Conservation (phyloP, 805 yeast genomes). For the Candida tibetensis region DNA sequence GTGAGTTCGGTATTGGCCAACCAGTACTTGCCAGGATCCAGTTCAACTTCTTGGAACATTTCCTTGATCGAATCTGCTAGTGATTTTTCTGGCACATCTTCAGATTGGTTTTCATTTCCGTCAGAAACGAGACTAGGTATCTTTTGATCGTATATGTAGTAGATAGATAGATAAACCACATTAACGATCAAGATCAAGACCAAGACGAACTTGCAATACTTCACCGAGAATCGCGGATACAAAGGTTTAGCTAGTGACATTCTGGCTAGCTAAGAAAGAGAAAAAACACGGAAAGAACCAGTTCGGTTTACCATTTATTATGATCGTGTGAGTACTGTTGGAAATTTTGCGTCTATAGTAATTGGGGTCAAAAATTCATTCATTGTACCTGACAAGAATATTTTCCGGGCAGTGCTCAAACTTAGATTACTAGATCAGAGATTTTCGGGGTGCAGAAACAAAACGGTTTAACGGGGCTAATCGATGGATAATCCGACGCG, state of each 20-base stretch:
- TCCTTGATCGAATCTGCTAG: slow-evolving; percentile 9
- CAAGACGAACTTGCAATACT: not conserved
- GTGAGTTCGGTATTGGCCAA: slow-evolving; percentile 20
- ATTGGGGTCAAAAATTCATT: too few species aligned
- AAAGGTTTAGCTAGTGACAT: not conserved
- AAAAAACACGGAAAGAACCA: not conserved
- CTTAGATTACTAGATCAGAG: too few species aligned
- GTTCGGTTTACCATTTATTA: not conserved
- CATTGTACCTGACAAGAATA: too few species aligned
- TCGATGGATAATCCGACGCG: too few species aligned
- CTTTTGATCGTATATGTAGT: not conserved
- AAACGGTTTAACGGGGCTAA: too few species aligned
- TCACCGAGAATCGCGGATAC: not conserved
- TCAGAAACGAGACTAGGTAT: not conserved
- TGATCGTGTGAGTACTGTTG: not conserved
- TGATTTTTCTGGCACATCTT: not conserved
- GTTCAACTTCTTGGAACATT: slow-evolving; percentile 16
- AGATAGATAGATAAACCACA: slow-evolving; percentile 1
- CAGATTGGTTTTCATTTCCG: not conserved
- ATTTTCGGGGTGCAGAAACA: too few species aligned
- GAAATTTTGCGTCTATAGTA: too few species aligned
- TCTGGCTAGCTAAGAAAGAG: not conserved
- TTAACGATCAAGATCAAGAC: slow-evolving; percentile 3
- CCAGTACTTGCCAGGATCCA: slow-evolving; percentile 23
- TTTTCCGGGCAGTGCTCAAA: too few species aligned